A percentile compares a stretch with the other conserved stretches of the same genome.
These are phyloP conservation scores for Claviceps sp. DNA, from an alignment of 2,329 filamentous ascomycete genomes.

Conservation along the genomic window DNA sequence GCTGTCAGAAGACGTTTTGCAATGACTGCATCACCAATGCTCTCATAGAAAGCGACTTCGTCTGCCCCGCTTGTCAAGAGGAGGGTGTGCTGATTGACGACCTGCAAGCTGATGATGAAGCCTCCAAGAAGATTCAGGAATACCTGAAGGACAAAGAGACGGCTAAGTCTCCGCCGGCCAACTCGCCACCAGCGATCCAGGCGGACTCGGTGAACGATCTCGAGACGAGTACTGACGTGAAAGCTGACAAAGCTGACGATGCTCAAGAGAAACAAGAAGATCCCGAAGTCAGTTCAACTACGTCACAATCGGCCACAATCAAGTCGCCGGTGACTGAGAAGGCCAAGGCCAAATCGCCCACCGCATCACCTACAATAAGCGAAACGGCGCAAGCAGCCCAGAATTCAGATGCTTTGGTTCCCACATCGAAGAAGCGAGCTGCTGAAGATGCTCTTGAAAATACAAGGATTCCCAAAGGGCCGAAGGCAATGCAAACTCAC, in stretches of 20 bases:
- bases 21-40: slow-evolving; percentile 99
- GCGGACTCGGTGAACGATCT: slow-evolving; percentile 27
- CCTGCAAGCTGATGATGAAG: slow-evolving; percentile 69
- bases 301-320: slow-evolving; percentile 16
- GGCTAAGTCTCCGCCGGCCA: slow-evolving; percentile 26
- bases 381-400: slow-evolving; percentile 11
- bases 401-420: slow-evolving; percentile 17
- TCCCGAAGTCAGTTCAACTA: not conserved
- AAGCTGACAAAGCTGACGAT: slow-evolving; percentile 13
- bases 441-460: slow-evolving; percentile 60
- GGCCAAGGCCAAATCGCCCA: slow-evolving; percentile 14
- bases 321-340: slow-evolving; percentile 17
- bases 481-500: slow-evolving; percentile 50
- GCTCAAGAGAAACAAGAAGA: slow-evolving; percentile 17
- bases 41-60: slow-evolving; percentile 94
- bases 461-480: slow-evolving; percentile 50
- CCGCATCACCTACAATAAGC: slow-evolving; percentile 16
- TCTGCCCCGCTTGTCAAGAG: slow-evolving; percentile 82
- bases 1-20: slow-evolving; percentile 97
- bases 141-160: slow-evolving; percentile 49
- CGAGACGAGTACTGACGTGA: slow-evolving; percentile 21
- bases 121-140: slow-evolving; percentile 62
- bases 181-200: slow-evolving; percentile 16
- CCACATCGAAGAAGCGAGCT: slow-evolving; percentile 60
- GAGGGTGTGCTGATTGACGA: slow-evolving; percentile 91